Evolutionary conservation across 352 stramenopile genomes (phyloP).

Genomic region (Phytophthora citrophthora): DNA sequence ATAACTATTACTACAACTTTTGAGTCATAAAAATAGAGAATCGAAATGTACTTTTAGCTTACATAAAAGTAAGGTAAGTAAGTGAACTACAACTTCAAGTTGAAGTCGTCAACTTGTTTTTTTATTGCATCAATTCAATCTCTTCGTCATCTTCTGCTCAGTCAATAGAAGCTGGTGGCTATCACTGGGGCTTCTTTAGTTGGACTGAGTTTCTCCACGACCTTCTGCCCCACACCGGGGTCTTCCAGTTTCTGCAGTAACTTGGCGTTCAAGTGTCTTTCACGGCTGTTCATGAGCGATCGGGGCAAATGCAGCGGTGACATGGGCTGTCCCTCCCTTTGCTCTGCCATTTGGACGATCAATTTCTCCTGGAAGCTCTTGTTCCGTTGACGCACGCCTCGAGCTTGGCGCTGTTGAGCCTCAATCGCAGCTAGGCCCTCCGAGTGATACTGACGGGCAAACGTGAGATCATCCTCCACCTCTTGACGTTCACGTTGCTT

Average conservation of each 20-base stretch:
- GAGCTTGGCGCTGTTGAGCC: constrained; percentile 48
- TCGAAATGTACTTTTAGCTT: no score
- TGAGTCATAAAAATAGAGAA: no score
- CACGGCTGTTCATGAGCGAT: constrained; percentile 69
- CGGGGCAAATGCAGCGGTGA: constrained; percentile 62
- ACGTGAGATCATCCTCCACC: constrained; percentile 65
- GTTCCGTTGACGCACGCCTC: constrained; percentile 53
- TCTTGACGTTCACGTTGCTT: constrained; percentile 63
- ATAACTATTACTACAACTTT: neutral
- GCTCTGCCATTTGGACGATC: constrained; percentile 67
- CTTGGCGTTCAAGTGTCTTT: constrained; percentile 68
- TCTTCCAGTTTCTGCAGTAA: constrained; percentile 75
- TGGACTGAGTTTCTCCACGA: constrained; percentile 69
- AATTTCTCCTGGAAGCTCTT: constrained; percentile 65
- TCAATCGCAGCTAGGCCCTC: constrained; percentile 52
- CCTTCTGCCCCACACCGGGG: constrained; percentile 54
- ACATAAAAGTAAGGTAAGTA: no score
- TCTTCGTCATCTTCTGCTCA: neutral
- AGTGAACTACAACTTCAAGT: no score
- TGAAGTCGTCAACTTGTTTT: neutral
- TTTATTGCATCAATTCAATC: neutral
- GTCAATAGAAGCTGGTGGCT: constrained; percentile 62
- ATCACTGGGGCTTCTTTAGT: constrained; percentile 54
- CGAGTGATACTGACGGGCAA: constrained; percentile 54
- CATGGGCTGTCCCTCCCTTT: constrained; percentile 53